A percentile compares a stretch with the other conserved stretches of the same genome.
Conservation (phyloP, 1,139 yeast species). For the Debaryomyces robertsiae region DNA sequence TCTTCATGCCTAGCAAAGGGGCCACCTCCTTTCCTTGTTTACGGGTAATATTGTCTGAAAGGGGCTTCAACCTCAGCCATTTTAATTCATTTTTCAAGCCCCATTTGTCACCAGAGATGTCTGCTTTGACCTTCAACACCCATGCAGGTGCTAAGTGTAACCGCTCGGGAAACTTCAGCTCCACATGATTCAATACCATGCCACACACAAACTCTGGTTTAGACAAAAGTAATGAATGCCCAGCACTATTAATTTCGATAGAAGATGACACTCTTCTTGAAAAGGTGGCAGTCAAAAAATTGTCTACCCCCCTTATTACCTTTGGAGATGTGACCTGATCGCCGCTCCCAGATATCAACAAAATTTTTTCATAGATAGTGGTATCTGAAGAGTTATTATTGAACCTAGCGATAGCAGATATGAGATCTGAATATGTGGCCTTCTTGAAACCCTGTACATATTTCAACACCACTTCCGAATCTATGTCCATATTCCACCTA, state of each 20-base stretch:
- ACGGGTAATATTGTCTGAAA: slow-evolving; percentile 49
- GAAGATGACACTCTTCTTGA: slow-evolving; percentile 33
- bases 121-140: slow-evolving; percentile 64
- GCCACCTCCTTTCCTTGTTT: slow-evolving; percentile 36
- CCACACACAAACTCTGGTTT: slow-evolving; percentile 71
- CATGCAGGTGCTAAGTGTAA: slow-evolving; percentile 60
- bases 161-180: slow-evolving; percentile 48
- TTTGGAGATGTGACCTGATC: slow-evolving; percentile 59
- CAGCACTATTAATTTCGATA: slow-evolving; percentile 54
- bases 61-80: slow-evolving; percentile 61
- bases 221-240: slow-evolving; percentile 66
- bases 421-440: slow-evolving; percentile 47
- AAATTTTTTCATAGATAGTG: slow-evolving; percentile 42
- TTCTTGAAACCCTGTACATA: slow-evolving; percentile 53
- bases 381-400: slow-evolving; percentile 36
- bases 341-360: slow-evolving; percentile 58
- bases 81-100: slow-evolving; percentile 74
- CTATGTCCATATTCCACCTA: slow-evolving; percentile 71
- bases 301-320: slow-evolving; percentile 29
- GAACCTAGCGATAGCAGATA: slow-evolving; percentile 38
- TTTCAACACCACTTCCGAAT: slow-evolving; percentile 54
- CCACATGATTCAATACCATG: slow-evolving; percentile 59
- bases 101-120: slow-evolving; percentile 72
- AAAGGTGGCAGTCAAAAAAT: slow-evolving; percentile 28
- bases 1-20: slow-evolving; percentile 72